Evolutionary conservation across 768 basidiomycete species (phyloP).

Genomic region (Boletus tomentosulus): DNA sequence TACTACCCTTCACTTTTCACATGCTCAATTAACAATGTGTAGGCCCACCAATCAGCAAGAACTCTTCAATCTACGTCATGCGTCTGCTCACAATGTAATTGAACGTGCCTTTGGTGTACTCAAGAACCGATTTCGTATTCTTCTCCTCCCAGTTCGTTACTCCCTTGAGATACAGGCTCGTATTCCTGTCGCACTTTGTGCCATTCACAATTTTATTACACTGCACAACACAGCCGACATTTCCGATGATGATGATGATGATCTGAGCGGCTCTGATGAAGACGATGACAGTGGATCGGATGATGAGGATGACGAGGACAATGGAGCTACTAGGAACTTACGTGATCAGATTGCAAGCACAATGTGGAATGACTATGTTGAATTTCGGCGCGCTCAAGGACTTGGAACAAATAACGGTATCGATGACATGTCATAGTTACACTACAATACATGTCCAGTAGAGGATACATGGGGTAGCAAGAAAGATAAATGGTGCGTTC

Average conservation of each 20-base stretch:
- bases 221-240: background rate
- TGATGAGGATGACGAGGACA: background rate
- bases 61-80: conserved; percentile 25
- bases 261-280: background rate
- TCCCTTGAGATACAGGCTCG: conserved; percentile 17
- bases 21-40: background rate
- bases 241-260: background rate
- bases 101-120: background rate
- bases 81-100: conserved; percentile 2
- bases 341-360: background rate
- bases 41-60: conserved; percentile 16
- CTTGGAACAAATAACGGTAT: background rate
- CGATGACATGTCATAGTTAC: background rate
- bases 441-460: background rate
- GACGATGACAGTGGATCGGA: background rate
- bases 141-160: conserved; percentile 7
- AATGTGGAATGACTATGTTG: background rate
- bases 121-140: conserved; percentile 18
- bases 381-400: background rate
- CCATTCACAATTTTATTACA: conserved; percentile 22
- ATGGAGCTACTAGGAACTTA: background rate
- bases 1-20: background rate
- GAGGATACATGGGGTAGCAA: no score
- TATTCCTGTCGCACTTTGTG: conserved; percentile 21
- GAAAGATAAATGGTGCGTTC: no score